Base-by-base conservation (phyloP, 2,329 filamentous ascomycete genomes). In the Cladophialophora psammophila region DNA sequence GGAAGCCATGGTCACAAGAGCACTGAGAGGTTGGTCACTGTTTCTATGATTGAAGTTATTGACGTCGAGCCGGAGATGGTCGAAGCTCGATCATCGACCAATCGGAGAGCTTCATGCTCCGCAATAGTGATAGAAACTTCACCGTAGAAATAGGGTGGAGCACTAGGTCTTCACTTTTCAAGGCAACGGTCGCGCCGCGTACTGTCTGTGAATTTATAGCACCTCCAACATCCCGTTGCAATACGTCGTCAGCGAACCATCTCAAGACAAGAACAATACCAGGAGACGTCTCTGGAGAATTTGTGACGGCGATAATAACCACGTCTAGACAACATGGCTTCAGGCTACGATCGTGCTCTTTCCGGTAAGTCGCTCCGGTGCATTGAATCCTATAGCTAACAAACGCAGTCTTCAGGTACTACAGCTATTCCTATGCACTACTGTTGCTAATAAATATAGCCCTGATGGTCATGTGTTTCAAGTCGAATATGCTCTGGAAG, bases 381-480 rank as follows among this genome's bases (percentile, higher is more conserved):
- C 18, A 31, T 59, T 57, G n/a, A 31, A 32, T 38, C 31, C 40
- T 53, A 18, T 57, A 35, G 60, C 64, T 74, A 70, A 73, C 63
- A 50, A 48, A 57, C 67, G 63, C 70, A 79, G 79, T 78, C 73
- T 73, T 76, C 66, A 76, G 75, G 75, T 75, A 71, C 36, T 54
- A 57, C 60, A 54, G 42, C 56, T 50, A 15, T 10, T 18, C 32
- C 26, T 5, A 54, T 36, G 40, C 66, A 60, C 40, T 50, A 42
- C 40, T 58, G 48, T 66, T 71, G 74, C 84, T 89, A 80, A 90
- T 78, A 45, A n/a, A 56, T 56, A 57, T 78, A 98, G 94, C 88
- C 95, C 95, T 77, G 95, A 99, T 83, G 95, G 95, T 82, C 95
- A 99, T 85, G 95, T 99, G 76, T 99, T 99, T 84, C 95, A 99